Conservation (phyloP, 2,329 filamentous ascomycete species). For the Colletotrichum tropicicola region DNA sequence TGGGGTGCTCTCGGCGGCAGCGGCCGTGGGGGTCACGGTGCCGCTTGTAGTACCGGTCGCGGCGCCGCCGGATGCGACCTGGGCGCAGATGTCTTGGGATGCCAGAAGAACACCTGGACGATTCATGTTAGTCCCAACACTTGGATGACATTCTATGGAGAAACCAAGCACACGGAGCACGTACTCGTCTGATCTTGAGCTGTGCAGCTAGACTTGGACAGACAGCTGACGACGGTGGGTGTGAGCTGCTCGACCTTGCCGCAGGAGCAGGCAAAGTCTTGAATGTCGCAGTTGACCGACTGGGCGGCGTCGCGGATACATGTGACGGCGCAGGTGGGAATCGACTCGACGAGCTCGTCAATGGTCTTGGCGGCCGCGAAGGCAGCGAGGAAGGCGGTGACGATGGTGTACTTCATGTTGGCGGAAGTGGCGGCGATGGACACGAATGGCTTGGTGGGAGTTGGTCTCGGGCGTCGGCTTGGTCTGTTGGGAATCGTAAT, state of each 20-base stretch:
- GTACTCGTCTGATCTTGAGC: conserved; percentile 46
- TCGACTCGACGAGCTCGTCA: conserved; percentile 37
- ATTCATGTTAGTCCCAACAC: conserved; percentile 14
- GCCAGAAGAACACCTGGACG: conserved; percentile 34
- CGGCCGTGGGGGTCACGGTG: conserved; percentile 24
- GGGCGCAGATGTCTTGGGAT: conserved; percentile 36
- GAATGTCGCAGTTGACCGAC: conserved; percentile 42
- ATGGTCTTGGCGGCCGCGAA: conserved; percentile 35
- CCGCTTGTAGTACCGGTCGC: conserved; percentile 13
- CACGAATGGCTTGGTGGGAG: background rate
- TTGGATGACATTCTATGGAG: background rate
- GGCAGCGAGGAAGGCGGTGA: conserved; percentile 36
- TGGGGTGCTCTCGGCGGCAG: conserved; percentile 17
- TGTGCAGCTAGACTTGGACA: conserved; percentile 42
- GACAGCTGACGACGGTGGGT: conserved; percentile 43
- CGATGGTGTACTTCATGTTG: conserved; percentile 42
- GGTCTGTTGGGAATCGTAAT: background rate
- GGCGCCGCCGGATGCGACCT: background rate
- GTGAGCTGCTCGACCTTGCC: conserved; percentile 44
- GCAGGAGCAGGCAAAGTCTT: conserved; percentile 50
- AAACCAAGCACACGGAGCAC: too few relatives aligned
- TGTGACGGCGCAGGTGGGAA: conserved; percentile 48
- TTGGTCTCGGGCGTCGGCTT: background rate
- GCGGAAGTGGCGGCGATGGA: background rate
- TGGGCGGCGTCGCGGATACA: conserved; percentile 45